phyloP scores from a whole-genome alignment of 164 flowering plant species.

The Vitis cinerea region DNA sequence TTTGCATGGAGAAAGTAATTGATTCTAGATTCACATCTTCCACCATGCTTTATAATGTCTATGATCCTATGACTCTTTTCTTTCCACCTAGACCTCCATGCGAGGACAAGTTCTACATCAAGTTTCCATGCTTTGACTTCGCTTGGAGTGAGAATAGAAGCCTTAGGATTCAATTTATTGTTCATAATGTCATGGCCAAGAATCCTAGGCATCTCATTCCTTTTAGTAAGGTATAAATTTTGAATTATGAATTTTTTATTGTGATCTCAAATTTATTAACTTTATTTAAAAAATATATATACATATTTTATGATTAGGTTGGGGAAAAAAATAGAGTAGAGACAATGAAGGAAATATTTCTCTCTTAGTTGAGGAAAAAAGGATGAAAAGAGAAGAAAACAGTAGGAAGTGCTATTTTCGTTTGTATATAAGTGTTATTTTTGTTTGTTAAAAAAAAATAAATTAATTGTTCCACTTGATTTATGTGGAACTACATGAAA shows the following conservation, averaged over 20 bases:
- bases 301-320: not conserved
- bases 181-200: conserved; percentile 56
- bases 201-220: conserved; percentile 89
- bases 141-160: conserved; percentile 80
- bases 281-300: too few relatives aligned
- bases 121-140: conserved; percentile 78
- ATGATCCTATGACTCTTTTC: conserved; percentile 49
- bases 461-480: too few relatives aligned
- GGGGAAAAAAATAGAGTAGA: too few relatives aligned
- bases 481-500: too few relatives aligned
- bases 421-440: not conserved
- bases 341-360: too few relatives aligned
- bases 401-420: too few relatives aligned
- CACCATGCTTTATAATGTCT: conserved; percentile 34
- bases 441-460: too few relatives aligned
- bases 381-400: not conserved
- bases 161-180: conserved; percentile 39
- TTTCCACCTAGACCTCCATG: conserved; percentile 75
- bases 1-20: conserved; percentile 63
- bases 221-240: conserved; percentile 46
- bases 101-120: conserved; percentile 68
- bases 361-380: not conserved
- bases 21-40: conserved; percentile 42
- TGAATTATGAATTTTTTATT: not conserved
- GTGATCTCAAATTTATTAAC: not conserved